These are phyloP conservation scores for Plasmodium berghei DNA, from an alignment of 169 alveolate genomes.

Conservation along the genomic window DNA sequence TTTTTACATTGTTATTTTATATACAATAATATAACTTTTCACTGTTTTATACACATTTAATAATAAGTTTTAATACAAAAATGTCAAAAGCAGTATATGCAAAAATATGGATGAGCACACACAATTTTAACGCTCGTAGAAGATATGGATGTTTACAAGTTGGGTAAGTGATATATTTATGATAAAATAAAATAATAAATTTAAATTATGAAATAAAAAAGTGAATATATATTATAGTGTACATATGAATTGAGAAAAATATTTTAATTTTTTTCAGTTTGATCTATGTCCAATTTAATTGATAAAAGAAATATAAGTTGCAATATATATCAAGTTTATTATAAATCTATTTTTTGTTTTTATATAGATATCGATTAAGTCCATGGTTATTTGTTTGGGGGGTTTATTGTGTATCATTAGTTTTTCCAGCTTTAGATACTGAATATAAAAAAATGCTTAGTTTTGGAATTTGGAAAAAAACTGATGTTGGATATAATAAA, in stretches of 20 bases:
- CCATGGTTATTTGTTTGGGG: slow-evolving; percentile 82
- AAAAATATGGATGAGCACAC: slow-evolving; percentile 86
- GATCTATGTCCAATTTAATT: too few relatives aligned
- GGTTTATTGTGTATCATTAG: slow-evolving; percentile 77
- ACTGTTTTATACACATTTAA: not conserved
- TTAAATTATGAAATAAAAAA: not conserved
- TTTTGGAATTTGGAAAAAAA: slow-evolving; percentile 83
- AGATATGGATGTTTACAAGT: slow-evolving; percentile 85
- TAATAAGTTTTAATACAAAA: not conserved
- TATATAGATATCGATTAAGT: slow-evolving; percentile 63
- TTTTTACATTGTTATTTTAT: too few relatives aligned
- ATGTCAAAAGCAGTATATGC: slow-evolving; percentile 87
- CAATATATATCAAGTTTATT: too few relatives aligned
- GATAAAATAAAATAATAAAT: too few relatives aligned
- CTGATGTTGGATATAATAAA: slow-evolving; percentile 84
- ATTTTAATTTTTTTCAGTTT: too few relatives aligned
- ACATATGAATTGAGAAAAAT: not conserved
- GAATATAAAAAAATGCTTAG: slow-evolving; percentile 78
- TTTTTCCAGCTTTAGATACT: slow-evolving; percentile 79
- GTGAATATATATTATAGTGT: not conserved
- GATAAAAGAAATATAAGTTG: too few relatives aligned
- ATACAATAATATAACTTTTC: too few relatives aligned
- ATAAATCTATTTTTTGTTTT: too few relatives aligned
- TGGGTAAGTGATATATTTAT: slow-evolving; percentile 77
- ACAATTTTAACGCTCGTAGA: slow-evolving; percentile 83